phyloP scores from a whole-genome alignment of 2,329 filamentous ascomycete genomes.

The Thielaviopsis musarum region DNA sequence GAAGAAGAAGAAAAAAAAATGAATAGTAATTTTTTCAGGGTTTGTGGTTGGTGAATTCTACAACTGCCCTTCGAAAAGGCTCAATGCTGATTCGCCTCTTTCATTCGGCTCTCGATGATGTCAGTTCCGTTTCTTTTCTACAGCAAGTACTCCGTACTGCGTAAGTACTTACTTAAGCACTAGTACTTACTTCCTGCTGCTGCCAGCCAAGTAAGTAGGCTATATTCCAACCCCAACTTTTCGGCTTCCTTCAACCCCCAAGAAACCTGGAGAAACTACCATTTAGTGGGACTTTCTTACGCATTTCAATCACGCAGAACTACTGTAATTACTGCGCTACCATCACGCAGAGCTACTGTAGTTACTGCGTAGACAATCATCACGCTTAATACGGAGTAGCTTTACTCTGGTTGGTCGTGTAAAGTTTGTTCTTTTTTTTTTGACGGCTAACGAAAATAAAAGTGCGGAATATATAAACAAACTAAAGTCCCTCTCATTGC shows the following conservation, averaged over 20 bases:
- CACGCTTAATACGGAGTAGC: no score
- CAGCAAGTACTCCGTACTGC: no score
- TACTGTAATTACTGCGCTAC: no score
- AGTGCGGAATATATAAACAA: no score
- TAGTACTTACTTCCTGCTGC: no score
- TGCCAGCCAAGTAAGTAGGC: background rate
- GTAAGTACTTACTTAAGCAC: no score
- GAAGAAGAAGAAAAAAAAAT: background rate
- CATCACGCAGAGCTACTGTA: no score
- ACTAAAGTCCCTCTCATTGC: background rate
- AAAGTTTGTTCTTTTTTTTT: no score
- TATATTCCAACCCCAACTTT: background rate
- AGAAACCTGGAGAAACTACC: background rate
- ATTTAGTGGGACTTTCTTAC: background rate
- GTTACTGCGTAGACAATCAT: no score
- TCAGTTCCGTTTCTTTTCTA: background rate
- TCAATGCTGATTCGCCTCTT: background rate
- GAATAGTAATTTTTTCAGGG: no score
- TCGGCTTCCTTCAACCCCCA: background rate
- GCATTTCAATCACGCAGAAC: background rate
- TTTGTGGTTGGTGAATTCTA: background rate
- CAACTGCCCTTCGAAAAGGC: background rate
- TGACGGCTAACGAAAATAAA: no score
- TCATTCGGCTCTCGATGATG: background rate
- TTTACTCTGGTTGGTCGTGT: no score